Evolutionary conservation across 2,329 filamentous ascomycete species (phyloP).

Genomic region (Xylariaceae sp.): DNA sequence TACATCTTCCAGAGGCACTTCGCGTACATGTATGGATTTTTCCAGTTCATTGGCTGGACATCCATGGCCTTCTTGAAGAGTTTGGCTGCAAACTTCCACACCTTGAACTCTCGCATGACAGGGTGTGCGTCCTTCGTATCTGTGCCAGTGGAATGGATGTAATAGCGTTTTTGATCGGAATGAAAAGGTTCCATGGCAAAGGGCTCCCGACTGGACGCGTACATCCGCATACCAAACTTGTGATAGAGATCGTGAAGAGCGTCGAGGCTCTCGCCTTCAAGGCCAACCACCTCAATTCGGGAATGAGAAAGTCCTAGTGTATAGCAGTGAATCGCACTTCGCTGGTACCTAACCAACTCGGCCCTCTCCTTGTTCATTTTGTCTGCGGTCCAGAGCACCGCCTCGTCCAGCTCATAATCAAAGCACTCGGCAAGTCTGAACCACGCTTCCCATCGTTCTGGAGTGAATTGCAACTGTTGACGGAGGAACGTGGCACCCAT

Average conservation of each 20-base stretch:
- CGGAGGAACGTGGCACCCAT: slow-evolving; percentile 76
- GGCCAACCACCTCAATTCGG: slow-evolving; percentile 37
- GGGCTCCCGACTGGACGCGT: slow-evolving; percentile 57
- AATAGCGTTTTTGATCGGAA: slow-evolving; percentile 52
- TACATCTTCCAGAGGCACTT: slow-evolving; percentile 65
- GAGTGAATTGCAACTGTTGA: slow-evolving; percentile 77
- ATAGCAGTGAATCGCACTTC: slow-evolving; percentile 79
- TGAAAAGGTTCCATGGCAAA: slow-evolving; percentile 62
- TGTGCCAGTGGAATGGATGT: slow-evolving; percentile 45
- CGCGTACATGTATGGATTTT: slow-evolving; percentile 56
- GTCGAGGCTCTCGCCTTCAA: slow-evolving; percentile 40
- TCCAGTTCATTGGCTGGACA: slow-evolving; percentile 53
- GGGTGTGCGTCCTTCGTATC: slow-evolving; percentile 50
- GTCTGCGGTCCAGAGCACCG: slow-evolving; percentile 82
- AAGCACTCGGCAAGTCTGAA: slow-evolving; percentile 83
- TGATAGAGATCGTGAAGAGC: slow-evolving; percentile 55
- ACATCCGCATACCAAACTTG: slow-evolving; percentile 58
- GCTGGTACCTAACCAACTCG: slow-evolving; percentile 71
- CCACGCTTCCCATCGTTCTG: slow-evolving; percentile 85
- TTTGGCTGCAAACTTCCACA: slow-evolving; percentile 56
- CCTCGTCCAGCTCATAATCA: slow-evolving; percentile 83
- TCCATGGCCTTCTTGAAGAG: slow-evolving; percentile 54
- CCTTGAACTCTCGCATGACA: slow-evolving; percentile 55
- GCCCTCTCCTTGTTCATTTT: slow-evolving; percentile 81
- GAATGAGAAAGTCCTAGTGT: slow-evolving; percentile 56